Evolutionary conservation across 257 asterid species (phyloP), one percentile per base, ranked within the genome.

Genomic region (Prunella vulgaris): DNA sequence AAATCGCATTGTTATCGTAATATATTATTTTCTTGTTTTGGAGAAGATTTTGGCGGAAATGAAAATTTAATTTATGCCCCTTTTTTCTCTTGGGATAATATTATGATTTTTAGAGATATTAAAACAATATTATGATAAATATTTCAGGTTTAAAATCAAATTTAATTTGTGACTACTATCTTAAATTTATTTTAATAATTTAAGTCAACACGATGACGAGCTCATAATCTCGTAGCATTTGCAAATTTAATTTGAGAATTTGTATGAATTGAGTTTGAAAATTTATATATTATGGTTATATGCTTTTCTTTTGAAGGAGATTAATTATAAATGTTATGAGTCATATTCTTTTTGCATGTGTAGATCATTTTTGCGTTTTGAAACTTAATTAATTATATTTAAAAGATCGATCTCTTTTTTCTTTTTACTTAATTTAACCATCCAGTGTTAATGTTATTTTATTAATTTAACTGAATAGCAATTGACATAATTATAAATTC

Each of bases 11-110:
- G 22, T 10, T 1, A n/a, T 61, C 66, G 7, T 25, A 56, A 37
- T n/a, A 10, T 27, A 52, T 71, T 68, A 42, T 42, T 44, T 72
- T 68, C 69, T 6, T 38, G 46, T 10, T 38, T 38, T 38, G 46
- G 46, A 38, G 51, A 4, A 57, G 44, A 56, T 69, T 48, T 25
- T 59, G 8, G 12, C 46, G 12, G 6, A 27, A 58, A 0, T 2
- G 0, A 28, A 32, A 58, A 24, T 46, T 69, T 14, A 58, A 58
- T 65, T 46, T 44, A 13, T 37, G n/a, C 25, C 13, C 14, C 22
- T 12, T 54, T 53, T 51, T 68, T 10, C 7, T 20, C 3, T 27
- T 58, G 14, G 64, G 64, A 35, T 51, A 10, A 33, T 10, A 17
- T 27, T 58, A 8, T 21, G 30, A 46, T 35, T 60, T 27, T 18